Base-by-base conservation (phyloP, 1,139 yeast species). In the Debaryomyces fabryi region DNA sequence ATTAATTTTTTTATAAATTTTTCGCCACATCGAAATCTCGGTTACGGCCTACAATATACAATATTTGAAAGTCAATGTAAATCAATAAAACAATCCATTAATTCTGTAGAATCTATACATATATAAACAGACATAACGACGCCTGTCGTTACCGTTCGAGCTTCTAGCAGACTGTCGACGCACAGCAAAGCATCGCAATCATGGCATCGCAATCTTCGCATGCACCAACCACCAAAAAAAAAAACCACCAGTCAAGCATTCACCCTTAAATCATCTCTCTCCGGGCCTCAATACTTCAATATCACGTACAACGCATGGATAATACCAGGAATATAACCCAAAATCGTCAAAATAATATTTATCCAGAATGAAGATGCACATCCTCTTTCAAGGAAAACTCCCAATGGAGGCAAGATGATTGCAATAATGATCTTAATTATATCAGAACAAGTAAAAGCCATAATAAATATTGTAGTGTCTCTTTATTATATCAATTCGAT, bases 371-470 rank as follows among this genome's bases (percentile, higher is more conserved):
- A 73, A 15, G 71, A 62, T 20, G 77, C 68, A 63, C 88, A 82
- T 34, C 92, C 93, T 56, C 76, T 72, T 69, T 86, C 90, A 54
- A 85, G 65, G 68, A 85, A 84, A 15, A 86, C 93, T 53, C 91
- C 92, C 53, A 86, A 68, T 48, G 92, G 92, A 44, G 92, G 92
- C 53, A 86, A 71, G 57, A 86, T 67, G 59, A 85, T 62, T 25
- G 91, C 91, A 56, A 76, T 65, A 49, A 84, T 71, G 59, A 85
- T 71, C 69, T 85, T 85, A 60, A 85, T 58, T 56, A 85, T 82
- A 65, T 81, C 85, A 18, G 82, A 63, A 60, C 76, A 75, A 46
- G 83, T 79, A 53, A 78, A 55, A 38, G 83, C 80, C 84, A 79
- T 79, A 46, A 39, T 63, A 21, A 44, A 18, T 12, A 38, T 10